Percentiles rank a stretch among this genome's conserved stretches.
phyloP scores from a whole-genome alignment of 148 eudicot genomes.

The Bassia scoparia region DNA sequence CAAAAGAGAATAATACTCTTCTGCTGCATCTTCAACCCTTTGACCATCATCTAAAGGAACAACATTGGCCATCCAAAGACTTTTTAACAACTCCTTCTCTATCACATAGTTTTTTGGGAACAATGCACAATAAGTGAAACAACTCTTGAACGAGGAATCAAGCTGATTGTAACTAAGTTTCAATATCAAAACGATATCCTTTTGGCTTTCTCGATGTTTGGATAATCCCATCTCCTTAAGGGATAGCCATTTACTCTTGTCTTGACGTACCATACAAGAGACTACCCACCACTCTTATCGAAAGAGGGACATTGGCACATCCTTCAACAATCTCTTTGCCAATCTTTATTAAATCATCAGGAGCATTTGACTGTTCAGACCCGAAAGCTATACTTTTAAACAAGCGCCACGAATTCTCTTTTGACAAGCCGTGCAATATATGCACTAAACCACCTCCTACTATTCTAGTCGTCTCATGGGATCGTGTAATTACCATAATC shows the following conservation, averaged over 20 bases:
- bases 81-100: not conserved
- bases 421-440: not conserved
- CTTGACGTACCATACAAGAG: not conserved
- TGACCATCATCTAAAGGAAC: not conserved
- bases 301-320: not conserved
- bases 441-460: not conserved
- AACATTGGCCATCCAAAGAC: not conserved
- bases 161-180: not conserved
- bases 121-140: not conserved
- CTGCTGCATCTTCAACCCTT: not conserved
- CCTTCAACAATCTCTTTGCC: not conserved
- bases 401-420: not conserved
- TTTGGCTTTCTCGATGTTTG: not conserved
- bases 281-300: not conserved
- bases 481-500: not conserved
- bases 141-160: not conserved
- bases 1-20: not conserved
- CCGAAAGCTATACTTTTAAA: not conserved
- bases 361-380: too few relatives aligned
- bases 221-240: not conserved
- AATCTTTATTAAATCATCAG: not conserved
- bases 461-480: not conserved
- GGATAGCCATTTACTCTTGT: not conserved
- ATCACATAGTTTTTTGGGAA: not conserved
- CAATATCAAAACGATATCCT: not conserved